These are phyloP conservation scores for Cymbomonas tetramitiformis DNA, from an alignment of 139 green algal genomes.

Conservation along the genomic window DNA sequence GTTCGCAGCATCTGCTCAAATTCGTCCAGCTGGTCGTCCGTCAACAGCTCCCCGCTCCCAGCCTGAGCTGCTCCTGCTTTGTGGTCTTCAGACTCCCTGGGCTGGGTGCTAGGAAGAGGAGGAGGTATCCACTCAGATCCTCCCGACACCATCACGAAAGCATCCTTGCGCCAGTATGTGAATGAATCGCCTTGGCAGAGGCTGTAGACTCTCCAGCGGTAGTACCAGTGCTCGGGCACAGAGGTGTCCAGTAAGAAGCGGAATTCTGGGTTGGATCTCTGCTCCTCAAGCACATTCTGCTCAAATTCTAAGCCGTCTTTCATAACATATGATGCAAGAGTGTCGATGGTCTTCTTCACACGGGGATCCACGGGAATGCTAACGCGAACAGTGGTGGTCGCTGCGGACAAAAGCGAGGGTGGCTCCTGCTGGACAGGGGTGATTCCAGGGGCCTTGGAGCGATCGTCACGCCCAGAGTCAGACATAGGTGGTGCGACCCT, in stretches of 20 bases:
- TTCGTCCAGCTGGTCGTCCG: constrained; percentile 24
- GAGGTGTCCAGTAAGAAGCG: constrained; percentile 72
- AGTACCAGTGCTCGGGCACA: constrained; percentile 73
- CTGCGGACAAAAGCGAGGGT: no score
- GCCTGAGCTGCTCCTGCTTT: no score
- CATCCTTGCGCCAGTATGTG: constrained; percentile 68
- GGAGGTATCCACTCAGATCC: no score
- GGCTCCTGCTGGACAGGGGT: no score
- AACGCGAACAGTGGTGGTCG: constrained; percentile 41
- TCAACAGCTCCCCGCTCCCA: no score
- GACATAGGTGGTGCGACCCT: no score
- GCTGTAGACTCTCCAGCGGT: constrained; percentile 65
- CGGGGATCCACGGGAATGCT: constrained; percentile 46
- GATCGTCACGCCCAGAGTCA: no score
- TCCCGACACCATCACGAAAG: constrained; percentile 85
- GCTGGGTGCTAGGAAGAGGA: no score
- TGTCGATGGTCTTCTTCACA: constrained; percentile 73
- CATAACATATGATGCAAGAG: constrained; percentile 67
- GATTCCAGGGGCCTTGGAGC: not conserved
- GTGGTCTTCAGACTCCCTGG: no score
- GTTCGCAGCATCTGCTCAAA: constrained; percentile 74
- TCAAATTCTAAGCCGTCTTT: constrained; percentile 64
- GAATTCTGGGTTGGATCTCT: constrained; percentile 64
- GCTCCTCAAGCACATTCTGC: constrained; percentile 61
- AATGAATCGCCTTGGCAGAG: constrained; percentile 57